phyloP scores from a whole-genome alignment of 1,139 yeast genomes.

The Saccharomyces hybrid region DNA sequence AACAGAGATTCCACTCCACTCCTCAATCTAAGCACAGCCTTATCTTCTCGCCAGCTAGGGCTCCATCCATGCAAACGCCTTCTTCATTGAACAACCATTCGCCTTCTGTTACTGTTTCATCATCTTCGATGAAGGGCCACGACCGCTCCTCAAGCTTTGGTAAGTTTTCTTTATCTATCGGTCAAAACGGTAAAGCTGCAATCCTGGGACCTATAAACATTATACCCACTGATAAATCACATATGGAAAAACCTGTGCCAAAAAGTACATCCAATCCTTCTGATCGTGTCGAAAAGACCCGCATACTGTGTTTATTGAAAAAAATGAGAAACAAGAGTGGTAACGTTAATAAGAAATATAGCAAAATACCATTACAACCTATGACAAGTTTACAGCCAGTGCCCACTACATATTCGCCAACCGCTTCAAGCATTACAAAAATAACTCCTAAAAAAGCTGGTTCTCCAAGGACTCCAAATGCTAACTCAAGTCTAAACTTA shows the following conservation, averaged over 20 bases:
- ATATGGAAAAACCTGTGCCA: background rate
- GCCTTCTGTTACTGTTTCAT: background rate
- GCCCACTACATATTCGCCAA: background rate
- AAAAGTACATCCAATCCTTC: background rate
- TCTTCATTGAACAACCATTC: background rate
- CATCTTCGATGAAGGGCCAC: background rate
- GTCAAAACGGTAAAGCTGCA: conserved; percentile 22
- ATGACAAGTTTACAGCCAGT: background rate
- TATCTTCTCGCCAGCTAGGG: background rate
- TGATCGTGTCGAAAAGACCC: conserved; percentile 8
- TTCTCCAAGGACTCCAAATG: background rate
- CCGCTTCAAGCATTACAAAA: background rate
- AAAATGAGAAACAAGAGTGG: conserved; percentile 18
- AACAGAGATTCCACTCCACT: background rate
- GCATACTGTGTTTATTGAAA: conserved; percentile 18
- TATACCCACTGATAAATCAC: background rate
- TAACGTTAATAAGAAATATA: conserved; percentile 2
- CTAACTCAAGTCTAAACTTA: background rate
- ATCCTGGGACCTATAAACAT: conserved; percentile 8
- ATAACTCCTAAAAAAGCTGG: background rate
- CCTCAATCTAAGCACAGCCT: background rate
- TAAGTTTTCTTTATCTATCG: conserved; percentile 19
- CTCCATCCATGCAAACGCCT: background rate
- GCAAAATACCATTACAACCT: background rate
- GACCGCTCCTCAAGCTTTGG: background rate